Evolutionary conservation across 176 grass and related monocot species (phyloP), one percentile per base, ranked within the genome.

Genomic region (Carex kokanica): DNA sequence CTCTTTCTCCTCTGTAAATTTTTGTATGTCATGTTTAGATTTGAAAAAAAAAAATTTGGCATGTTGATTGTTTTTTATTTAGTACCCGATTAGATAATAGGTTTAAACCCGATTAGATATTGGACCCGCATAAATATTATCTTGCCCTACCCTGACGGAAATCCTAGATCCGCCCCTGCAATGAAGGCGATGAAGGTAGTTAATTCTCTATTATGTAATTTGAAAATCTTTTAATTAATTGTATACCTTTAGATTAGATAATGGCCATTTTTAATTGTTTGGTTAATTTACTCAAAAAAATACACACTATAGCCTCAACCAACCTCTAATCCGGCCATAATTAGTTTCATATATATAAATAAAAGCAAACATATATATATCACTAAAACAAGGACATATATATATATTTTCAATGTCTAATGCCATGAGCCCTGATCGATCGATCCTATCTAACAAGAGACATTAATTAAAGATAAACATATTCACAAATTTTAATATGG

Each of bases 111-210:
- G n/a, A n/a, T n/a, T n/a, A n/a, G n/a, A n/a, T n/a, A n/a, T n/a
- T n/a, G n/a, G n/a, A n/a, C n/a, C n/a, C n/a, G n/a, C n/a, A n/a
- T n/a, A n/a, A n/a, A n/a, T n/a, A n/a, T n/a, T n/a, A n/a, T n/a
- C n/a, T n/a, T n/a, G n/a, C n/a, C n/a, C n/a, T n/a, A n/a, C n/a
- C n/a, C n/a, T n/a, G n/a, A n/a, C n/a, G n/a, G n/a, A n/a, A n/a
- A n/a, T n/a, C n/a, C n/a, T n/a, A n/a, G n/a, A n/a, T n/a, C n/a
- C n/a, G n/a, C n/a, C n/a, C n/a, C n/a, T n/a, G n/a, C n/a, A n/a
- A n/a, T n/a, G 95, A 95, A 88, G 75, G 58, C 79, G 25, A 94
- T 20, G 92, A 90, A 92, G 27, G 88, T 79, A 80, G 31, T 34
- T 53, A 14, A 16, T 55, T 77, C 64, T 60, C 6, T 70, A 59